A percentile compares a stretch with the other conserved stretches of the same genome.
phyloP scores from a whole-genome alignment of 2,329 filamentous ascomycete genomes.

The Ophiostoma angusticollis region DNA sequence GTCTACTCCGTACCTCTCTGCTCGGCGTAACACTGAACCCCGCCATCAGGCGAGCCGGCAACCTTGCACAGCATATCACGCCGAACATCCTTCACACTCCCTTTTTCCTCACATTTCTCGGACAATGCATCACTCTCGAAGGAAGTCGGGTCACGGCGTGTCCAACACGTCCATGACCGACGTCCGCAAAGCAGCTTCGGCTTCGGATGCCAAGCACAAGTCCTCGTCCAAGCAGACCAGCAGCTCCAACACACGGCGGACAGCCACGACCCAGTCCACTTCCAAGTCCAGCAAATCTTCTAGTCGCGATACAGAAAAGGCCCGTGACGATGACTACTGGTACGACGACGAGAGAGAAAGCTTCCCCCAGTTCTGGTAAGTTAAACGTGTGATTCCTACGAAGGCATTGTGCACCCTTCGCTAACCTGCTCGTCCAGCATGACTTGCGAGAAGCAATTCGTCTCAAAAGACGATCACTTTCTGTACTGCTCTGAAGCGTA shows the following conservation, averaged over 20 bases:
- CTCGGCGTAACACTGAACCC: no score
- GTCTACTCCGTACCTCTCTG: no score
- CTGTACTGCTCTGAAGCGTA: constrained; percentile 53
- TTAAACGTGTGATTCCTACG: no score
- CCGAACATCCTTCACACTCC: constrained; percentile 1
- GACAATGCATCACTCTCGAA: constrained; percentile 44
- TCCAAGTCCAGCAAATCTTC: constrained; percentile 34
- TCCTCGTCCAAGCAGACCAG: constrained; percentile 16
- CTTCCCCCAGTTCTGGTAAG: constrained; percentile 52
- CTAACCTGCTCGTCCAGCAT: constrained; percentile 31
- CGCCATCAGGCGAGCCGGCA: no score
- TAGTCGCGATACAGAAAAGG: constrained; percentile 34
- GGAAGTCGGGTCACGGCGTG: constrained; percentile 42
- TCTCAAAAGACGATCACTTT: constrained; percentile 41
- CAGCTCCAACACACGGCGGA: constrained; percentile 24
- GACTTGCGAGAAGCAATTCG: constrained; percentile 55
- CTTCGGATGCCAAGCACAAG: constrained; percentile 30
- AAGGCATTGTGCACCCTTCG: constrained; percentile 19
- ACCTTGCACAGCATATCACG: no score
- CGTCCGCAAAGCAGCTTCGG: constrained; percentile 34
- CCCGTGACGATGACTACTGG: constrained; percentile 34
- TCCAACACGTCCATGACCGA: constrained; percentile 42
- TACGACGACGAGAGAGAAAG: constrained; percentile 48
- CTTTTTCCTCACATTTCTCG: neutral
- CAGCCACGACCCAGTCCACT: constrained; percentile 16